A percentile compares a stretch with the other conserved stretches of the same genome.
Evolutionary conservation across 129 eudicot species (phyloP).

Genomic region (Ambrosia artemisiifolia): DNA sequence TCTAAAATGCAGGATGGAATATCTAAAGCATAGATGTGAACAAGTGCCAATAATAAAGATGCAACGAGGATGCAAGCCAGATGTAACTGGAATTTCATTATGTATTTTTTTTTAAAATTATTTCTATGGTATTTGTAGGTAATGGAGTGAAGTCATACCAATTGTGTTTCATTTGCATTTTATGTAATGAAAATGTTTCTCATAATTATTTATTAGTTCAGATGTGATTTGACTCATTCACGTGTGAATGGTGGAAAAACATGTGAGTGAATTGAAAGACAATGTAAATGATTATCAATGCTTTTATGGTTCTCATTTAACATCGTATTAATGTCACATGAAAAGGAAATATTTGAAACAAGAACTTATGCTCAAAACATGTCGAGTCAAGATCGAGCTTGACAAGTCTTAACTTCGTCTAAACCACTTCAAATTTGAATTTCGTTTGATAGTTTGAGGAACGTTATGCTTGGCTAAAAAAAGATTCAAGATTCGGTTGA

Average conservation of each 20-base stretch:
- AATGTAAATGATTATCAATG: background rate
- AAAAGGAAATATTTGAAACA: background rate
- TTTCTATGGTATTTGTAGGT: conserved; percentile 9
- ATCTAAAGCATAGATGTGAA: conserved; percentile 15
- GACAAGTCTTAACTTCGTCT: background rate
- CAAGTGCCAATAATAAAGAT: conserved; percentile 34
- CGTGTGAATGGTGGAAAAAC: background rate
- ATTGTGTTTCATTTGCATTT: conserved; percentile 14
- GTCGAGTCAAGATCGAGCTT: background rate
- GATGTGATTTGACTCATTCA: no score
- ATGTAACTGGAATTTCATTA: conserved; percentile 18
- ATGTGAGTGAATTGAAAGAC: background rate
- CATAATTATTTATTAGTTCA: background rate
- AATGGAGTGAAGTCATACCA: conserved; percentile 6
- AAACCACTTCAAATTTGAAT: no score
- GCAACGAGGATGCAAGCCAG: conserved; percentile 36
- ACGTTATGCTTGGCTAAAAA: no score
- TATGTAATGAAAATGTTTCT: conserved; percentile 4
- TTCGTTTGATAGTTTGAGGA: no score
- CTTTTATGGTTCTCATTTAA: background rate
- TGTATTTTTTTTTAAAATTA: conserved; percentile 15
- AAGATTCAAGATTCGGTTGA: no score
- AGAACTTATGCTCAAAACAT: background rate
- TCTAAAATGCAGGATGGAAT: conserved; percentile 42
- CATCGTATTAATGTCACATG: background rate